Conservation (phyloP, 352 stramenopile species). For the Thraustochytrium sp. region DNA sequence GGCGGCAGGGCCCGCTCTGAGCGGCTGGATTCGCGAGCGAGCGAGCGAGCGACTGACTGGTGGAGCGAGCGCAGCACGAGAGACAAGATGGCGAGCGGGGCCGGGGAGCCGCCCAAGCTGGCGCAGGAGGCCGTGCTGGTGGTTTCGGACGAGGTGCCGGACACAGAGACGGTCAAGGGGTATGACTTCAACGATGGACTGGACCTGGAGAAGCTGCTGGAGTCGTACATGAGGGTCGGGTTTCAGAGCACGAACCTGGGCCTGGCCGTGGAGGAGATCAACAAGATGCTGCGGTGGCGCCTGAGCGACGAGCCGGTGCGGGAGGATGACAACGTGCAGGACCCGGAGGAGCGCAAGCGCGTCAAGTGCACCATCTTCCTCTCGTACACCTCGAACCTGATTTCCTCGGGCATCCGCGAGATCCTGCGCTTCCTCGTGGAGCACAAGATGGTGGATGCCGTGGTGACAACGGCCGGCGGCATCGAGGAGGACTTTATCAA, state of each 20-base stretch:
- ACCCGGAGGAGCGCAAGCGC: slow-evolving; percentile 72
- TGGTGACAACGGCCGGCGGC: slow-evolving; percentile 84
- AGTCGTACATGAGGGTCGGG: slow-evolving; percentile 72
- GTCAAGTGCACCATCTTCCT: slow-evolving; percentile 98
- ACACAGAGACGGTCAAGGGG: slow-evolving; percentile 50
- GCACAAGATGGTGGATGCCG: slow-evolving; percentile 96
- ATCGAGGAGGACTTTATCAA: slow-evolving; percentile 99
- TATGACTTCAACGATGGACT: slow-evolving; percentile 80
- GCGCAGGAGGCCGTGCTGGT: slow-evolving; percentile 51
- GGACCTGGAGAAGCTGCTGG: slow-evolving; percentile 73
- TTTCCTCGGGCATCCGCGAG: slow-evolving; percentile 95
- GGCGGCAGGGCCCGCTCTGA: too few species aligned
- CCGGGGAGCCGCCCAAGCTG: slow-evolving; percentile 32
- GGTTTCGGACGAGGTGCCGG: slow-evolving; percentile 48
- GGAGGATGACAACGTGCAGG: slow-evolving; percentile 71
- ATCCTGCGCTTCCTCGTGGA: slow-evolving; percentile 94
- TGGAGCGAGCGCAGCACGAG: background rate
- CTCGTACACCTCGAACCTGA: slow-evolving; percentile 98
- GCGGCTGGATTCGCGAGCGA: background rate
- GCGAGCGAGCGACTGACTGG: background rate
- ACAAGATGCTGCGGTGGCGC: slow-evolving; percentile 95
- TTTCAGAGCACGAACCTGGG: slow-evolving; percentile 95
- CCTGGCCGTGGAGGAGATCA: slow-evolving; percentile 93
- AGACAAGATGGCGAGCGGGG: background rate
- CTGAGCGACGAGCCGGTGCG: slow-evolving; percentile 85